Conservation (phyloP, 1,284 basidiomycete genomes). For the Naganishia cerealis region DNA sequence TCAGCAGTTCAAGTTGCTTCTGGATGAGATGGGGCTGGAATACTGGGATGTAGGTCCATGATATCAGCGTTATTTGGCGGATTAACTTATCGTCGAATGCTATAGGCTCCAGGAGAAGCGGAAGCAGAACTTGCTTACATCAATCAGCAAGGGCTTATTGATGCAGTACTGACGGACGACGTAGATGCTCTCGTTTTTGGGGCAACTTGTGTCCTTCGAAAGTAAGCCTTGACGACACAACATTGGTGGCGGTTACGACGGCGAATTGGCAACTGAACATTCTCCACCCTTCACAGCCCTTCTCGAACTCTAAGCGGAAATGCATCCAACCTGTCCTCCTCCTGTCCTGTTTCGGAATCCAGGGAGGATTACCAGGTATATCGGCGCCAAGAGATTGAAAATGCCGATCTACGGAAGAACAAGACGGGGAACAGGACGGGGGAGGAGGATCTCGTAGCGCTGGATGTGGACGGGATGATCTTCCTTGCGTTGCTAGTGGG, state of each 20-base stretch:
- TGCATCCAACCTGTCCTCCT: constrained; percentile 63
- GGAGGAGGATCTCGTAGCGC: constrained; percentile 45
- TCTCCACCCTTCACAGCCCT: constrained; percentile 58
- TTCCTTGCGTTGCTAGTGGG: constrained; percentile 82
- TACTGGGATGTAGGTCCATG: constrained; percentile 66
- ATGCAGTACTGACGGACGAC: constrained; percentile 88
- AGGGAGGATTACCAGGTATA: constrained; percentile 64
- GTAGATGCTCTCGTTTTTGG: constrained; percentile 91
- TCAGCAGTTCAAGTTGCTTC: constrained; percentile 71
- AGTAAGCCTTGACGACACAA: constrained; percentile 56
- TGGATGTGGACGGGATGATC: constrained; percentile 74
- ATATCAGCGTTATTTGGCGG: not conserved
- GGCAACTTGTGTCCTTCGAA: constrained; percentile 74
- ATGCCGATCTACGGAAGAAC: constrained; percentile 46
- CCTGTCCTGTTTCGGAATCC: constrained; percentile 49
- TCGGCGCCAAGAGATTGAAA: constrained; percentile 59
- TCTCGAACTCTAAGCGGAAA: constrained; percentile 68
- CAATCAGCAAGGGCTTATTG: constrained; percentile 75
- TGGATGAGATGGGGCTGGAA: constrained; percentile 84
- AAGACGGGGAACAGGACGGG: constrained; percentile 34
- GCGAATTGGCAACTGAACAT: constrained; percentile 21
- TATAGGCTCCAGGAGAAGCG: constrained; percentile 85
- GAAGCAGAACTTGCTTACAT: constrained; percentile 92
- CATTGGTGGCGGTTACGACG: constrained; percentile 14
- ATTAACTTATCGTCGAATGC: constrained; percentile 19